These are phyloP conservation scores for Fraxinus sp. DNA, from an alignment of 305 asterid species.

Conservation along the genomic window DNA sequence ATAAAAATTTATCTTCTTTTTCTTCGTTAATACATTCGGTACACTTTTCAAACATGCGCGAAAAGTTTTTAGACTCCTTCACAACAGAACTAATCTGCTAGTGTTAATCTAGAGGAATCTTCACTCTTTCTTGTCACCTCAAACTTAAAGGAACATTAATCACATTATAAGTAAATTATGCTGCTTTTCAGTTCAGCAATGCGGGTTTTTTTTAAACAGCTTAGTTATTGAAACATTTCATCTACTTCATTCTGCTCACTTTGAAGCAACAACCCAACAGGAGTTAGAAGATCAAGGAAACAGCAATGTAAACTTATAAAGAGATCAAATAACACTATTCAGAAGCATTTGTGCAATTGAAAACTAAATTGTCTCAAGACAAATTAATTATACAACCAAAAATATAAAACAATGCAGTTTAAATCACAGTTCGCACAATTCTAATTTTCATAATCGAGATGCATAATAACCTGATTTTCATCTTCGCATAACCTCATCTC, in stretches of 20 bases:
- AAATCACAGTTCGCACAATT: neutral
- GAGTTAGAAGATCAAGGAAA: neutral
- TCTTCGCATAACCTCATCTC: neutral
- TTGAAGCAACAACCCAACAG: neutral
- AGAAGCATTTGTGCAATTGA: neutral
- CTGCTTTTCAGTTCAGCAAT: neutral
- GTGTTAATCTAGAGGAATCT: neutral
- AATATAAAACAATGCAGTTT: neutral
- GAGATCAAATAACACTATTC: neutral
- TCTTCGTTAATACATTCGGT: neutral
- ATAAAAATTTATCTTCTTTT: neutral
- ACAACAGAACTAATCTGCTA: neutral
- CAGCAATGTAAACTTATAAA: neutral
- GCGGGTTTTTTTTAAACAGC: neutral
- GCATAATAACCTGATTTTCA: neutral
- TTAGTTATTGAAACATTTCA: neutral
- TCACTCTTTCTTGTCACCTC: neutral
- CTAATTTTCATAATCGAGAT: neutral
- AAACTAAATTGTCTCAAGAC: neutral
- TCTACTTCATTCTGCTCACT: neutral
- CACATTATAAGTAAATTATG: neutral
- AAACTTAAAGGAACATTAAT: neutral
- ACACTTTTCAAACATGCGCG: neutral
- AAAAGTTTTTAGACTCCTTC: neutral
- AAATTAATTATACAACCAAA: neutral